Conservation (phyloP, 2,329 filamentous ascomycete species). For the Dothiorella sarmentorum region DNA sequence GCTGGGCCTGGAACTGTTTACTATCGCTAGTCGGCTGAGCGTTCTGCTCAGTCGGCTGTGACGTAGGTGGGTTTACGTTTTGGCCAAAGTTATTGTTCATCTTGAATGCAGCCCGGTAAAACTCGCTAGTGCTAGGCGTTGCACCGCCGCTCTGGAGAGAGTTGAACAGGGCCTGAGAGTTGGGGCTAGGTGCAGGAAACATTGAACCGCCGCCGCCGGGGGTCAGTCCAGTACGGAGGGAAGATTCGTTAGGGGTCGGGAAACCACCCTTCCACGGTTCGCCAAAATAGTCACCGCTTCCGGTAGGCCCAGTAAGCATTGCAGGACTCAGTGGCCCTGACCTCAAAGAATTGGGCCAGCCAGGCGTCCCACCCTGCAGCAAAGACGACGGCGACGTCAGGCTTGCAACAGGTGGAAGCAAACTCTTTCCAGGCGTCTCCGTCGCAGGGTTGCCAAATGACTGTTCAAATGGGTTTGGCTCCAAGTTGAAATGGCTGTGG, state of each 20-base stretch:
- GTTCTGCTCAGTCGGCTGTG: conserved; percentile 41
- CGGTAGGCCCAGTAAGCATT: conserved; percentile 82
- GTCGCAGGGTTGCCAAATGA: conserved; percentile 70
- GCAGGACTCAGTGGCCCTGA: conserved; percentile 93
- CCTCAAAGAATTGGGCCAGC: conserved; percentile 78
- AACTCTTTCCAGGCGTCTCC: conserved; percentile 75
- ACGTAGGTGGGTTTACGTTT: conserved; percentile 41
- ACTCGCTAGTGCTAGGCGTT: conserved; percentile 88
- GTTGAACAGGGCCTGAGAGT: conserved; percentile 77
- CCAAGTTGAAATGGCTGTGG: conserved; percentile 60
- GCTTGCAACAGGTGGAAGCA: conserved; percentile 84
- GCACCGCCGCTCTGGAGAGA: conserved; percentile 75
- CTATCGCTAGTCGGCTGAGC: conserved; percentile 53
- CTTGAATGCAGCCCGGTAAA: conserved; percentile 86
- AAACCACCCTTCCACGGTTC: conserved; percentile 83
- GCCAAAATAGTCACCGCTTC: conserved; percentile 76
- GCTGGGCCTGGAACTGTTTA: conserved; percentile 25
- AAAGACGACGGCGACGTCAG: conserved; percentile 80
- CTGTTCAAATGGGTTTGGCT: conserved; percentile 96
- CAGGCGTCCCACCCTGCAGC: conserved; percentile 68
- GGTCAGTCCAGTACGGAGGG: conserved; percentile 83
- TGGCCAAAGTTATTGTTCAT: conserved; percentile 38
- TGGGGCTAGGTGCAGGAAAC: conserved; percentile 90
- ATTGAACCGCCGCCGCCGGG: conserved; percentile 94
- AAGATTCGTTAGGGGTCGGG: conserved; percentile 95